A percentile compares a stretch with the other conserved stretches of the same genome.
Conservation (phyloP, 208 protist species). For the Leishmania braziliensis region DNA sequence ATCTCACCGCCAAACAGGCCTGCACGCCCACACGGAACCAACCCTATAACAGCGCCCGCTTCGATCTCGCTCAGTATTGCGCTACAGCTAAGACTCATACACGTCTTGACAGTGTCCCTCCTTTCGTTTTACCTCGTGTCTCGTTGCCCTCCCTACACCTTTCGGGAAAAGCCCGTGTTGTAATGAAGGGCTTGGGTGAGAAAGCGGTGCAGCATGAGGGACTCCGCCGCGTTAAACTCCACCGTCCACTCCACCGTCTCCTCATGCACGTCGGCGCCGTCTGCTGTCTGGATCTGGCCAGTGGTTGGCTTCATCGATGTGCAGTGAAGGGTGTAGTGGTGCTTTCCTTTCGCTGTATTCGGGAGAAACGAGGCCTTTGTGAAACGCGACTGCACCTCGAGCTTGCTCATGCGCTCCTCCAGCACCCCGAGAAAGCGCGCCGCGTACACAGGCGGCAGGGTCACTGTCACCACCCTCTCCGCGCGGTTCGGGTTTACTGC, state of each 20-base stretch:
- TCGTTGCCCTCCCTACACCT: background rate
- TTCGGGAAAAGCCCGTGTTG: constrained; percentile 68
- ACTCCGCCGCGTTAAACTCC: constrained; percentile 72
- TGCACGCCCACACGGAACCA: background rate
- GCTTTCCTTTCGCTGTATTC: constrained; percentile 38
- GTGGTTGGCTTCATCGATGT: constrained; percentile 57
- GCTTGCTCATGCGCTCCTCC: constrained; percentile 68
- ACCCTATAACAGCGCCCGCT: no score
- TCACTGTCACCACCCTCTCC: constrained; percentile 75
- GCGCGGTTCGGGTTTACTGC: constrained; percentile 29
- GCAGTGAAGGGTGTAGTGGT: constrained; percentile 66
- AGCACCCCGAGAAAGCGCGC: constrained; percentile 84
- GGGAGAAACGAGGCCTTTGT: constrained; percentile 75
- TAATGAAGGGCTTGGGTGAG: constrained; percentile 80
- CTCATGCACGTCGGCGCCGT: constrained; percentile 50
- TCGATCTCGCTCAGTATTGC: background rate
- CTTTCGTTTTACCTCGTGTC: background rate
- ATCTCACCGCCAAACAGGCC: background rate
- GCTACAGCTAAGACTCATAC: background rate
- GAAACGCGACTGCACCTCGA: constrained; percentile 82
- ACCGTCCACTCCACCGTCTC: constrained; percentile 77
- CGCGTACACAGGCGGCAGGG: constrained; percentile 82
- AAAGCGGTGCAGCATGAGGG: constrained; percentile 88
- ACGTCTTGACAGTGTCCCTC: background rate
- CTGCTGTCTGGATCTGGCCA: constrained; percentile 47